phyloP scores from a whole-genome alignment of 257 asterid species.

The Jacaranda mimosifolia region DNA sequence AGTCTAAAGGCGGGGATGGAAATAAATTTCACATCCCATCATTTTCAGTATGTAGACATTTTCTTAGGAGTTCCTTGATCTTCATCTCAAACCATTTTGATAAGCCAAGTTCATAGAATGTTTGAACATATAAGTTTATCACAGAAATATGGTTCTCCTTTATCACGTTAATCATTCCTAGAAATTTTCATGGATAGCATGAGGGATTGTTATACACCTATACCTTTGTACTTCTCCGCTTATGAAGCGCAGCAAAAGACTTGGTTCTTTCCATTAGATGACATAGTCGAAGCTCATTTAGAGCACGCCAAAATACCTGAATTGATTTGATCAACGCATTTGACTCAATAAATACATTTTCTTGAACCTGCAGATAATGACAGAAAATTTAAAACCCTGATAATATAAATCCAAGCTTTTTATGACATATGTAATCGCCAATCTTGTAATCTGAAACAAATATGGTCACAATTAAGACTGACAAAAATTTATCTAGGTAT shows the following conservation, averaged over 20 bases:
- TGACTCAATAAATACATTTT: conserved; percentile 72
- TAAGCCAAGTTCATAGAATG: conserved; percentile 4
- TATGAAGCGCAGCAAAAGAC: conserved; percentile 57
- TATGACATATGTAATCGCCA: conserved; percentile 11
- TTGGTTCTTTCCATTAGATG: conserved; percentile 73
- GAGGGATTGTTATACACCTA: conserved; percentile 24
- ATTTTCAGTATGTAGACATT: background rate
- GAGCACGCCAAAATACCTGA: conserved; percentile 79
- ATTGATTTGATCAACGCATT: conserved; percentile 76
- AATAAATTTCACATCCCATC: conserved; percentile 4
- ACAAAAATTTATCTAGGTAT: conserved; percentile 1
- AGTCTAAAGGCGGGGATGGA: background rate
- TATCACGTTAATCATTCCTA: conserved; percentile 7
- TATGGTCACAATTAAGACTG: background rate
- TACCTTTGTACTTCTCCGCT: conserved; percentile 74
- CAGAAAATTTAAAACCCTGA: conserved; percentile 24
- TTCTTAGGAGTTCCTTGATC: background rate
- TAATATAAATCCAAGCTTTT: conserved; percentile 15
- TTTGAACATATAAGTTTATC: background rate
- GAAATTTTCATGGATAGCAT: conserved; percentile 15
- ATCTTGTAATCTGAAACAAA: conserved; percentile 26
- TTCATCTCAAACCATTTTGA: background rate
- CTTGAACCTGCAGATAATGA: conserved; percentile 66
- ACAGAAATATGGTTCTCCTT: background rate
- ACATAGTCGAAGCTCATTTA: conserved; percentile 88